Percentiles rank a stretch among this genome's conserved stretches.
Conservation (phyloP, 1,139 yeast genomes). For the Nadsonia starkeyi-henricii region DNA sequence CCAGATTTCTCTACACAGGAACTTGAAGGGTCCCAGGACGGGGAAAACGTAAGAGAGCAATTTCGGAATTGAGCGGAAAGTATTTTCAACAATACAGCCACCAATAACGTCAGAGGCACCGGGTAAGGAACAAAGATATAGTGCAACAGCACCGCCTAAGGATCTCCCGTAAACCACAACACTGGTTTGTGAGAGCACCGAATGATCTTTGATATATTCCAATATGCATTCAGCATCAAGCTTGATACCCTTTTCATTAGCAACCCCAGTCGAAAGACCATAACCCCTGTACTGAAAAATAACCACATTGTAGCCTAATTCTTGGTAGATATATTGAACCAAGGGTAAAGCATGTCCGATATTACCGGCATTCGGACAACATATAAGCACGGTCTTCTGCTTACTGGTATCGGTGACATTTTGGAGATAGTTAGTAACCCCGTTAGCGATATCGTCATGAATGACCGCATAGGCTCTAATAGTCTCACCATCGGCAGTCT, state of each 20-base stretch:
- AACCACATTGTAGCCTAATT: constrained; percentile 64
- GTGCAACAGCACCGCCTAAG: constrained; percentile 89
- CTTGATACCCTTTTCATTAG: constrained; percentile 71
- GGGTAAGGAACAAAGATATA: constrained; percentile 51
- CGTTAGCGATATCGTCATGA: constrained; percentile 1
- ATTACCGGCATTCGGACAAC: constrained; percentile 94
- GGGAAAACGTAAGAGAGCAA: constrained; percentile 81
- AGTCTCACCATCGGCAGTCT: constrained; percentile 53
- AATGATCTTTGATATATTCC: constrained; percentile 40
- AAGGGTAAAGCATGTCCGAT: constrained; percentile 87
- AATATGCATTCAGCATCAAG: constrained; percentile 67
- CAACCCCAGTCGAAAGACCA: constrained; percentile 68
- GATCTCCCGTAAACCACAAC: constrained; percentile 76
- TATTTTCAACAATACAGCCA: constrained; percentile 71
- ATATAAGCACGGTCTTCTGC: constrained; percentile 58
- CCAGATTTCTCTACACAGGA: constrained; percentile 73
- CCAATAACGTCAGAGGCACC: constrained; percentile 33
- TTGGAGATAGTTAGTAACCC: constrained; percentile 28
- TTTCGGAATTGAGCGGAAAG: constrained; percentile 65
- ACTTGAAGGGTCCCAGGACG: constrained; percentile 39
- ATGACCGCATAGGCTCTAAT: constrained; percentile 35
- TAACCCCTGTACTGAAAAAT: constrained; percentile 87
- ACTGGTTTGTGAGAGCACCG: constrained; percentile 37
- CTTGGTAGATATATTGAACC: constrained; percentile 52
- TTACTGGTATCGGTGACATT: constrained; percentile 28